phyloP scores from a whole-genome alignment of 345 rosid genomes.

The Conringia planisiliqua region DNA sequence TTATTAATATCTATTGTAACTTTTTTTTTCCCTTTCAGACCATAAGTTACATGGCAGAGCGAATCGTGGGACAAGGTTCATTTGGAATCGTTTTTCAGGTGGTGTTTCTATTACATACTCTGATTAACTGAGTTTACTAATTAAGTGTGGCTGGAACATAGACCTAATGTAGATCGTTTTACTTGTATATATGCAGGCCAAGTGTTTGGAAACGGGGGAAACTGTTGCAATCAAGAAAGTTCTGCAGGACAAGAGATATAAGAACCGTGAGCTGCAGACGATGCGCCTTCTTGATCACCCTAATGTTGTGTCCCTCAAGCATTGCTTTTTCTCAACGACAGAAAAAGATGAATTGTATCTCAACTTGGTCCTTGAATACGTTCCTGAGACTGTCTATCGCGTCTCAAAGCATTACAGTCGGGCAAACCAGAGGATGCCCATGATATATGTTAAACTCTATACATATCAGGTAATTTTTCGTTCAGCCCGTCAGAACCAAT shows the following conservation, averaged over 20 bases:
- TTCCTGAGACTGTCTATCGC: conserved; percentile 88
- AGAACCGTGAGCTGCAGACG: conserved; percentile 94
- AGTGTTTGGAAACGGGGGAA: conserved; percentile 96
- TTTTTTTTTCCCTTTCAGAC: conserved; percentile 42
- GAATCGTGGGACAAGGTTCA: conserved; percentile 92
- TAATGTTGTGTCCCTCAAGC: conserved; percentile 82
- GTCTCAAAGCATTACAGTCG: conserved; percentile 86
- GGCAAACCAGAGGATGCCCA: conserved; percentile 81
- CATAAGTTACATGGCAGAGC: conserved; percentile 96
- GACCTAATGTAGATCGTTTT: neutral
- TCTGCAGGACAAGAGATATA: conserved; percentile 83
- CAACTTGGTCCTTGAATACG: conserved; percentile 89
- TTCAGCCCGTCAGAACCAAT: neutral
- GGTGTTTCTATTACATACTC: neutral
- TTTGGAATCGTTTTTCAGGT: conserved; percentile 98
- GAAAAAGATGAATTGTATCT: conserved; percentile 91
- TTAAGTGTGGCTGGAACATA: neutral
- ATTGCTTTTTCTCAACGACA: conserved; percentile 93
- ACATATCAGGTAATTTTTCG: conserved; percentile 61
- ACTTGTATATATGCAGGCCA: conserved; percentile 52
- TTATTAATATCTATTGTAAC: neutral
- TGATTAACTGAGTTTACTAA: neutral
- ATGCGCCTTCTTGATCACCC: conserved; percentile 98
- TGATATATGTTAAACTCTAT: conserved; percentile 87
- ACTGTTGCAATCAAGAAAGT: conserved; percentile 61